These are phyloP conservation scores for Nemania diffusa DNA, from an alignment of 2,329 filamentous ascomycete species.

Conservation along the genomic window DNA sequence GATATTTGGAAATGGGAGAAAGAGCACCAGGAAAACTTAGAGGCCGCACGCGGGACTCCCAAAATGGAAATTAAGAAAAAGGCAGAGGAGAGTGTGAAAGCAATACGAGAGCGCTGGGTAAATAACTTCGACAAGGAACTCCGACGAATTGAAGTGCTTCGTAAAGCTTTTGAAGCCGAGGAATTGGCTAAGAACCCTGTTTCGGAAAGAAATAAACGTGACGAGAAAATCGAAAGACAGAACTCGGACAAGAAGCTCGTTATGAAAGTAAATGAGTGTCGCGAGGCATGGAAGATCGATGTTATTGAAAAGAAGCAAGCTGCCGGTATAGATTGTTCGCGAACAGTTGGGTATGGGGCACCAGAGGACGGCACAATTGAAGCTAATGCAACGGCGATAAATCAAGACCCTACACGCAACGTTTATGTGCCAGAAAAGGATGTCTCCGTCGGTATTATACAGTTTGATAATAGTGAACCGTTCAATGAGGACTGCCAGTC, in stretches of 20 bases:
- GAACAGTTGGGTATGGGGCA: no score
- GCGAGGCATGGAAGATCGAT: neutral
- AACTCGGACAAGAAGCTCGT: neutral
- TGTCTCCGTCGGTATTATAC: constrained; percentile 3
- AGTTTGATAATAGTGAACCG: neutral
- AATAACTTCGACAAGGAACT: neutral
- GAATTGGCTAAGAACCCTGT: neutral
- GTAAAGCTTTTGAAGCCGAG: neutral
- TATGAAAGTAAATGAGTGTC: neutral
- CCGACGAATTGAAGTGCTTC: neutral
- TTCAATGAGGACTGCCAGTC: constrained; percentile 4
- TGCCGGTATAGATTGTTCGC: no score
- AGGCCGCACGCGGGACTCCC: neutral
- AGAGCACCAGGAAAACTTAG: neutral
- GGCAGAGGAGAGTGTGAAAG: neutral
- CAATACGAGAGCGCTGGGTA: constrained; percentile 5
- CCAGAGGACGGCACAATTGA: no score
- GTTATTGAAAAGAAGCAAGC: neutral
- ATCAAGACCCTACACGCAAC: no score
- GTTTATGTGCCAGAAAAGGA: neutral
- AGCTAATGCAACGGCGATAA: no score
- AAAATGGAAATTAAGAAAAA: neutral
- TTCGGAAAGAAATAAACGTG: neutral
- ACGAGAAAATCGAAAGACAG: no score
- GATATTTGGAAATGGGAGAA: neutral